These are phyloP conservation scores for Backusella mclennaniae DNA, from an alignment of 192 early-diverging fungal species.

Conservation along the genomic window DNA sequence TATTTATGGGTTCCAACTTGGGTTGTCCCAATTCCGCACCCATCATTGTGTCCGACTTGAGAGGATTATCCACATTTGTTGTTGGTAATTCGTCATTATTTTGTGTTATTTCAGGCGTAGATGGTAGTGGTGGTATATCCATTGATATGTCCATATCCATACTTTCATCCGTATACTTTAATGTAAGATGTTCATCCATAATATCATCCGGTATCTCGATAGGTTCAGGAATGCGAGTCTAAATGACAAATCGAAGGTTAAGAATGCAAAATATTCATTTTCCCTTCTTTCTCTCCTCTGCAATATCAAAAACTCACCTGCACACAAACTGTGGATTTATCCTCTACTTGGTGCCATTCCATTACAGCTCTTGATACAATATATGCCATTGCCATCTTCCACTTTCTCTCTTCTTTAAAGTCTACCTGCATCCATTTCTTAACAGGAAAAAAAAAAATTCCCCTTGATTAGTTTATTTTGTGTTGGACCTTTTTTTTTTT, in stretches of 20 bases:
- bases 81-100: not conserved
- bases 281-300: not conserved
- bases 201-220: not conserved
- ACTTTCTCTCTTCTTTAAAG: conserved; percentile 77
- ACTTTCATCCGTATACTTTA: not conserved
- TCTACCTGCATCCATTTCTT: conserved; percentile 79
- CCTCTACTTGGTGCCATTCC: conserved; percentile 72
- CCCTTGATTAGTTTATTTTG: not conserved
- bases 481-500: not conserved
- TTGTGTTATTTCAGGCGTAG: not conserved
- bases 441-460: no score
- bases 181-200: not conserved
- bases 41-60: conserved; percentile 10
- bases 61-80: not conserved
- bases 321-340: conserved; percentile 72
- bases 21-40: not conserved
- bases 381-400: conserved; percentile 78
- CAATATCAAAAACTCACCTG: conserved; percentile 36
- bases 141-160: not conserved
- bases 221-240: conserved; percentile 11
- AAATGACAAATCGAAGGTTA: not conserved
- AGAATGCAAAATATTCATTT: not conserved
- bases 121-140: not conserved
- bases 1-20: not conserved
- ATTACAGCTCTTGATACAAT: conserved; percentile 59